Evolutionary conservation across 169 alveolate species (phyloP), one percentile per base, ranked within the genome.

Genomic region (Eimeria maxima): DNA sequence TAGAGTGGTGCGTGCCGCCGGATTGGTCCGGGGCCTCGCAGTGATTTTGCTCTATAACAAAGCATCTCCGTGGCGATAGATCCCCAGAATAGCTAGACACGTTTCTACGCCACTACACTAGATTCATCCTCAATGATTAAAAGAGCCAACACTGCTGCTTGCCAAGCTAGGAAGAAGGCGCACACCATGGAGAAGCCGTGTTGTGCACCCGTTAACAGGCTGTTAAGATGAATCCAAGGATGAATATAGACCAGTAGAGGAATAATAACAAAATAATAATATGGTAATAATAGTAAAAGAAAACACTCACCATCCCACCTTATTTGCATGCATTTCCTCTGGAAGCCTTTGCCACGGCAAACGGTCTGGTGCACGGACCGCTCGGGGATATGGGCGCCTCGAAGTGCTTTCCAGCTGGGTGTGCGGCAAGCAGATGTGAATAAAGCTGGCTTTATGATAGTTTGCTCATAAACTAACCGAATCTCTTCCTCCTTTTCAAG

Each of bases 341-440:
- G 67, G 89, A 38, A 78, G 89, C 89, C 89, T 78, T n/a, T n/a
- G 60, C 63, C 4, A 63, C 87, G 38, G 44, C 87, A 14, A 22
- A 20, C 50, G 84, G 84, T 73, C 84, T 22, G 53, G 57, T 73
- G 84, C 55, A 33, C 84, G 33, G 84, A 73, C 84, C 84, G 84
- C 53, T 73, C 29, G 84, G 84, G 84, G 42, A n/a, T 44, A 65
- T 65, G 44, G 74, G n/a, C 29, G 73, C 74, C 74, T 65, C 74
- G 74, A 65, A n/a, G 74, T 0, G 74, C 74, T 1, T 14, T 65
- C 6, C 42, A 20, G 42, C 14, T 24, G 74, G 4, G 42, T 65
- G 74, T 65, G 74, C 5, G 74, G 74, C 74, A 24, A 65, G 14
- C 74, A 8, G 14, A 73, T 73, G 47, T 22, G 27, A 33, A 38